Evolutionary conservation across 306 rosid species (phyloP).

Genomic region (Trifolium dubium): DNA sequence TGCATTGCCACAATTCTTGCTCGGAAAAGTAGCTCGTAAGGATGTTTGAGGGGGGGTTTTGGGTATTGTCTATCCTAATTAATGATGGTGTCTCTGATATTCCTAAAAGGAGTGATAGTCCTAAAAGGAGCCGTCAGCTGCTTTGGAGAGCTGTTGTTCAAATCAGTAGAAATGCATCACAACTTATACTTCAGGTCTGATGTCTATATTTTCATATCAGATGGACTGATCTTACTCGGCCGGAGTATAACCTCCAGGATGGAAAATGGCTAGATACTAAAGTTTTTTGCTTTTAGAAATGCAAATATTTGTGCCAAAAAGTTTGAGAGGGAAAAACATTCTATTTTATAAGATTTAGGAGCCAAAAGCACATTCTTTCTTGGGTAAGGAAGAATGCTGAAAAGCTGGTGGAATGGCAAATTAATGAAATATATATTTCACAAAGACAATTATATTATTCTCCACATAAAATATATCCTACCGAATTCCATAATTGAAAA

Average conservation of each 20-base stretch:
- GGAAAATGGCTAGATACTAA: conserved; percentile 79
- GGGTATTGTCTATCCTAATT: conserved; percentile 56
- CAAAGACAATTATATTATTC: too few species aligned
- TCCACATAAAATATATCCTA: too few species aligned
- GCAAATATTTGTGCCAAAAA: conserved; percentile 69
- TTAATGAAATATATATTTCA: too few species aligned
- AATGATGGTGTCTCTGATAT: too few species aligned
- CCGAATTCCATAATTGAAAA: too few species aligned
- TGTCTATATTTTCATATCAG: conserved; percentile 73
- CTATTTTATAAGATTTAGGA: conserved; percentile 76
- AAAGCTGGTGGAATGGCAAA: conserved; percentile 30
- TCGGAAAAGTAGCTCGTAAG: conserved; percentile 26
- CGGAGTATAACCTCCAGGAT: conserved; percentile 75
- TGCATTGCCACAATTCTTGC: too few species aligned
- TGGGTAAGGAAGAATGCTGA: conserved; percentile 84
- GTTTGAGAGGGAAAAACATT: conserved; percentile 49
- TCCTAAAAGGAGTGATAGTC: conserved; percentile 2
- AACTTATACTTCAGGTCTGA: conserved; percentile 91
- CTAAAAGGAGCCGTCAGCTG: conserved; percentile 64
- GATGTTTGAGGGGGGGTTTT: conserved; percentile 71
- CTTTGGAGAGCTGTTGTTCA: conserved; percentile 89
- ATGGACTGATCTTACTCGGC: conserved; percentile 86
- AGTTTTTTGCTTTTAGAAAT: conserved; percentile 81
- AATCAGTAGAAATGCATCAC: conserved; percentile 75
- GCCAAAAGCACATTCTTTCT: conserved; percentile 89